These are phyloP conservation scores for Xerocomus minutiporus DNA, from an alignment of 1,284 basidiomycete genomes.

Conservation along the genomic window DNA sequence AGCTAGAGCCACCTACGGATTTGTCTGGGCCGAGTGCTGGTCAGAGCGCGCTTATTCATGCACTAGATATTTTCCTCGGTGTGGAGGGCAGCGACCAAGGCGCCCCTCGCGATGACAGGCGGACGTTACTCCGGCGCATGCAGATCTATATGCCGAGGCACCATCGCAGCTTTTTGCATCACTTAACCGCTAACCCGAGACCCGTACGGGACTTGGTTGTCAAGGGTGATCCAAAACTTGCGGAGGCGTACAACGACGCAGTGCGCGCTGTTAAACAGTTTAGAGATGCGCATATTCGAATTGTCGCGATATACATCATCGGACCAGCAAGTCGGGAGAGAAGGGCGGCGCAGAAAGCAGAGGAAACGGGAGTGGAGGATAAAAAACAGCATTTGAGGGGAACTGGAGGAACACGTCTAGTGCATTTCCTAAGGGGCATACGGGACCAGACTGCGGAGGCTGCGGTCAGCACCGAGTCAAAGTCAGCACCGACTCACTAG, in stretches of 20 bases:
- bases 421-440: constrained; percentile 20
- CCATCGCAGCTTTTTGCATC: constrained; percentile 84
- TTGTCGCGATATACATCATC: constrained; percentile 82
- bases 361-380: constrained; percentile 26
- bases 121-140: constrained; percentile 75
- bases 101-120: constrained; percentile 9
- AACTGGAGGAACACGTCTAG: constrained; percentile 81
- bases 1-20: constrained; percentile 50
- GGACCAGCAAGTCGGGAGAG: constrained; percentile 53
- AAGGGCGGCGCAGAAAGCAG: constrained; percentile 4
- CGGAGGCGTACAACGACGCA: constrained; percentile 70
- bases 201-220: constrained; percentile 42
- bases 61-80: constrained; percentile 86
- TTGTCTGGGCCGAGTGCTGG: constrained; percentile 88
- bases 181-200: constrained; percentile 63
- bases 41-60: constrained; percentile 86
- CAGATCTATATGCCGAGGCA: constrained; percentile 87
- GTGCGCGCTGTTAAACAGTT: constrained; percentile 75
- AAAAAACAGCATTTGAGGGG: constrained; percentile 50
- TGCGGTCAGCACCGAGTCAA: constrained; percentile 1
- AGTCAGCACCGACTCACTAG: not conserved
- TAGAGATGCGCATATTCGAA: constrained; percentile 83
- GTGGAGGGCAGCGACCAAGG: constrained; percentile 52
- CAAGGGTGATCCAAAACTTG: constrained; percentile 33
- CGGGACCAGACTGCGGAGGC: constrained; percentile 27